phyloP scores from a whole-genome alignment of 768 basidiomycete genomes.

The Lactifluus pinguis region DNA sequence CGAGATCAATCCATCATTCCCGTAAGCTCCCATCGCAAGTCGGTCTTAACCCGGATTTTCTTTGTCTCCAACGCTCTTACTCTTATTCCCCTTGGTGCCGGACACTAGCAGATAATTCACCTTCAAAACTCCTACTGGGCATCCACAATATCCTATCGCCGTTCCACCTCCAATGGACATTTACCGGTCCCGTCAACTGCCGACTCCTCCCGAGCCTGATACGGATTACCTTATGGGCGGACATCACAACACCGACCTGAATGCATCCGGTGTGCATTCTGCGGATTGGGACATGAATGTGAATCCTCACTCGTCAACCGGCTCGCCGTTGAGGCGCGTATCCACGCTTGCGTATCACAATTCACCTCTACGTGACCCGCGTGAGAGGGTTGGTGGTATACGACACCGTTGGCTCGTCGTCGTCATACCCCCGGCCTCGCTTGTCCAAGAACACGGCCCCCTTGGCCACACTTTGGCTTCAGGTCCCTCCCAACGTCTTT shows the following conservation, averaged over 20 bases:
- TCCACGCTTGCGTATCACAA: constrained; percentile 50
- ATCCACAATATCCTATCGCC: background rate
- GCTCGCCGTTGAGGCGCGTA: constrained; percentile 32
- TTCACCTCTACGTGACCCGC: constrained; percentile 33
- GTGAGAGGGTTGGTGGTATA: constrained; percentile 33
- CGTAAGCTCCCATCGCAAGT: background rate
- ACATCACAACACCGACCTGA: background rate
- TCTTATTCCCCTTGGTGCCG: constrained; percentile 1
- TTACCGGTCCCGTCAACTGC: constrained; percentile 25
- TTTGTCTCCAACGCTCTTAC: background rate
- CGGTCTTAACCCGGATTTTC: background rate
- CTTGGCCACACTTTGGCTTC: constrained; percentile 49
- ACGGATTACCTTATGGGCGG: constrained; percentile 14
- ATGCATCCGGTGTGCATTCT: background rate
- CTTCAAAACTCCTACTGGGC: background rate
- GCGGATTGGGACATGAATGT: background rate
- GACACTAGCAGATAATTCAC: background rate
- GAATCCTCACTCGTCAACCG: background rate
- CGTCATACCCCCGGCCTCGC: constrained; percentile 52
- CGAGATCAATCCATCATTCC: background rate
- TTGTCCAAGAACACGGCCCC: constrained; percentile 50
- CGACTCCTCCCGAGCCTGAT: constrained; percentile 34
- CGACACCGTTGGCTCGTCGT: constrained; percentile 48
- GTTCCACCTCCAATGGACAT: constrained; percentile 29
- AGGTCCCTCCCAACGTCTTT: constrained; percentile 50